A percentile compares a stretch with the other conserved stretches of the same genome.
These are phyloP conservation scores for Candida vaughaniae DNA, from an alignment of 805 yeast species.

Conservation along the genomic window DNA sequence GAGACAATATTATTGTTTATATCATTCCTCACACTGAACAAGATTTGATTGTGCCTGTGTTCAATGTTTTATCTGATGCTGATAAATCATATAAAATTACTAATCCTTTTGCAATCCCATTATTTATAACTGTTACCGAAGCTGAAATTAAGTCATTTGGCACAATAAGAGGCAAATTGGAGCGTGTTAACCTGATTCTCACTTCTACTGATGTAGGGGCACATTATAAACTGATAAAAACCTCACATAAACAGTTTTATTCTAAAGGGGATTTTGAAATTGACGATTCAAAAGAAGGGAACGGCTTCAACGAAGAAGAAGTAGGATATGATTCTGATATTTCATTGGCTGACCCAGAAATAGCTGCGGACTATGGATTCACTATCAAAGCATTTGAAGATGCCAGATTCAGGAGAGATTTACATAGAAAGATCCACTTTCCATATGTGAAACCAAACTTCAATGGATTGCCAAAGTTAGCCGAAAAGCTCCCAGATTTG, in stretches of 20 bases:
- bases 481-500: conserved; percentile 25
- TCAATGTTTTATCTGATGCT: conserved; percentile 43
- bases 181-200: conserved; percentile 30
- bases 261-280: conserved; percentile 27
- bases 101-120: conserved; percentile 71
- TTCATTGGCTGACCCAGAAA: conserved; percentile 52
- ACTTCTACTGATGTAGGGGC: conserved; percentile 22
- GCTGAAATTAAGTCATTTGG: conserved; percentile 59
- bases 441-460: conserved; percentile 47
- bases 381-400: conserved; percentile 34
- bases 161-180: conserved; percentile 55
- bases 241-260: conserved; percentile 17
- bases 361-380: conserved; percentile 51
- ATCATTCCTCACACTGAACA: conserved; percentile 44
- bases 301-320: conserved; percentile 16
- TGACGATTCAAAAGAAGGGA: too few relatives aligned
- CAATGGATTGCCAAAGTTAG: conserved; percentile 36
- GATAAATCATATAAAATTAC: conserved; percentile 35
- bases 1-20: conserved; percentile 69
- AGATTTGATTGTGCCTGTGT: conserved; percentile 55
- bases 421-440: conserved; percentile 36
- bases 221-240: conserved; percentile 21
- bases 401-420: conserved; percentile 11
- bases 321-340: conserved; percentile 47
- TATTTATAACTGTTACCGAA: conserved; percentile 58